These are phyloP conservation scores for Croton setiger DNA, from an alignment of 441 rosid species.

Conservation along the genomic window DNA sequence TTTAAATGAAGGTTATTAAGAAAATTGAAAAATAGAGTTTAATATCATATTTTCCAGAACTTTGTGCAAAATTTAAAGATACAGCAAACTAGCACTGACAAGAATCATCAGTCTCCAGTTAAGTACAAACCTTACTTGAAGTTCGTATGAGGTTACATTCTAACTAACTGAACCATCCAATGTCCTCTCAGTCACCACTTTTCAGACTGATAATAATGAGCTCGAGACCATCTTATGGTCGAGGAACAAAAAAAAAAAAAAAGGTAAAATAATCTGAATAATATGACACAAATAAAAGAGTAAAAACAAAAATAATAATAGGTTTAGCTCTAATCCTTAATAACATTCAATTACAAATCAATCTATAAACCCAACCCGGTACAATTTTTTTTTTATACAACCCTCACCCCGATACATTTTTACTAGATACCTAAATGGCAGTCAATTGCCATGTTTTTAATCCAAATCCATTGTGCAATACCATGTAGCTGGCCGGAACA, in stretches of 20 bases:
- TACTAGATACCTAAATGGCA: slow-evolving; percentile 9
- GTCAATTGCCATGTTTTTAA: slow-evolving; percentile 16
- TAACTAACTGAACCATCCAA: no score
- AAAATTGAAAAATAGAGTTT: no score
- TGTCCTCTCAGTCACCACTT: no score
- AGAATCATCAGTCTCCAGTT: no score
- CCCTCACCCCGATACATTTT: slow-evolving; percentile 16
- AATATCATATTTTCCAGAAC: no score
- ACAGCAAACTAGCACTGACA: no score
- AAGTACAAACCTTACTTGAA: no score
- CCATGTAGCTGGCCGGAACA: slow-evolving; percentile 28
- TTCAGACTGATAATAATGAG: neutral
- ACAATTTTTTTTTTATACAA: slow-evolving; percentile 28
- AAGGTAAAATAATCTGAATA: neutral
- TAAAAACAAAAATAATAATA: neutral
- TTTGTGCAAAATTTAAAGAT: no score
- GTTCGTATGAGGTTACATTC: no score
- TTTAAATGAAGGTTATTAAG: no score
- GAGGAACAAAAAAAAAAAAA: no score
- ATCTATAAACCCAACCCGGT: slow-evolving; percentile 15
- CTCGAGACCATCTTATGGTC: neutral
- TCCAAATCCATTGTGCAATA: slow-evolving; percentile 16
- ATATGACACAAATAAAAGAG: neutral
- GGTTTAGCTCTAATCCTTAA: neutral
- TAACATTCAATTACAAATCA: slow-evolving; percentile 22